Evolutionary conservation across 1,284 basidiomycete genomes (phyloP), one percentile per base, ranked within the genome.

Genomic region (Trichosporon sp.): DNA sequence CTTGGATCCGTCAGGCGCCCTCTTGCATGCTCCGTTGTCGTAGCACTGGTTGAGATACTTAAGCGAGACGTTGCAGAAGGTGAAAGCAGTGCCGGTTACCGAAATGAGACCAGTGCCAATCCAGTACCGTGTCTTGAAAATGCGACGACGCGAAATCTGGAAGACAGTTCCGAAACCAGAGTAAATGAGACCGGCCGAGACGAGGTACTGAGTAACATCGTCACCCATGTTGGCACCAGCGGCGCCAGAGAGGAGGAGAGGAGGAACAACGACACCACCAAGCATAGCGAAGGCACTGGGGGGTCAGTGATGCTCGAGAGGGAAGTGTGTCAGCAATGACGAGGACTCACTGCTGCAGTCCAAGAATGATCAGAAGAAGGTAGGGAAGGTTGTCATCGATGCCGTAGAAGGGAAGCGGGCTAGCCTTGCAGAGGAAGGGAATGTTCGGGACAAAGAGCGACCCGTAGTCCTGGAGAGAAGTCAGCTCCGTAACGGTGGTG

Each of bases 371-470:
- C 16, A 78, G 67, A 19, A 79, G 72, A 3, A 79, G 65, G 70
- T 78, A 77, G 7, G 78, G 78, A 3, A 79, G 74, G 21, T 67
- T 65, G 46, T 76, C 77, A 56, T 78, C 59, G 65, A 78, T 70
- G 10, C 68, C 73, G 71, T 79, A 79, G 74, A 79, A 79, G 4
- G 78, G 78, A 31, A 79, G 73, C 40, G 78, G 76, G 11, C 76
- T 72, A 31, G 32, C 38, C 68, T 77, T 77, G 56, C 66, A 70
- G 10, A 76, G 12, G 26, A 76, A 40, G 11, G 78, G 78, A 16
- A 79, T 75, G 73, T 78, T 78, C 31, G 78, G 78, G 48, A 79
- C 76, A 73, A 80, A 76, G 3, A 78, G 69, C 3, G 75, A 66
- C 6, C 59, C 71, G 38, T 80, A 78, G 73, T 80, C 74, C 77